These are phyloP conservation scores for Lentinula detonsa DNA, from an alignment of 768 basidiomycete genomes.

Conservation along the genomic window DNA sequence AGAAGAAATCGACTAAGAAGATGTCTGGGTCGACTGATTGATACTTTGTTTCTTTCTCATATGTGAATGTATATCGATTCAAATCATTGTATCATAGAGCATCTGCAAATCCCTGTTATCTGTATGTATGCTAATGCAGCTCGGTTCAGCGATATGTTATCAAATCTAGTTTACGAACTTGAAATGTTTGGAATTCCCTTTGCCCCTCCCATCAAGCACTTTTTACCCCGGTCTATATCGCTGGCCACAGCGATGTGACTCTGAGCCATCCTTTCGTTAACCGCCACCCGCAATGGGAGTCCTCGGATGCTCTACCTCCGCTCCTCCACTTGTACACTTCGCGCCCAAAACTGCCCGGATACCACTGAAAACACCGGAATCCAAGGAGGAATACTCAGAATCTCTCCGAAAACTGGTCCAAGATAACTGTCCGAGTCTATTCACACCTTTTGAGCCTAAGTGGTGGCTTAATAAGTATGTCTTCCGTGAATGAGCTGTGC, in stretches of 20 bases:
- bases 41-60: too few species aligned
- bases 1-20: not conserved
- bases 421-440: conserved; percentile 2
- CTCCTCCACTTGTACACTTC: conserved; percentile 6
- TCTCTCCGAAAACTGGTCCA: conserved; percentile 1
- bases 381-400: not conserved
- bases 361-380: not conserved
- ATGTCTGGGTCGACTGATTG: not conserved
- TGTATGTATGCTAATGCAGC: too few species aligned
- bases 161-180: too few species aligned
- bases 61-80: too few species aligned
- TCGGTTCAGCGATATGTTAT: too few species aligned
- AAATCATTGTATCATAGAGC: too few species aligned
- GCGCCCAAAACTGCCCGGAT: conserved; percentile 5
- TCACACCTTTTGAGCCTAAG: conserved; percentile 5
- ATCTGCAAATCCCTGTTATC: too few species aligned
- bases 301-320: conserved; percentile 2
- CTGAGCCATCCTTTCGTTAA: too few species aligned
- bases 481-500: not conserved
- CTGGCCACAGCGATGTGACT: not conserved
- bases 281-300: not conserved
- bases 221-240: not conserved
- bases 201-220: too few species aligned
- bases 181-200: too few species aligned
- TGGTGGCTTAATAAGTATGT: conserved; percentile 7